phyloP scores from a whole-genome alignment of 1,139 yeast genomes.

The Pichia sp. region DNA sequence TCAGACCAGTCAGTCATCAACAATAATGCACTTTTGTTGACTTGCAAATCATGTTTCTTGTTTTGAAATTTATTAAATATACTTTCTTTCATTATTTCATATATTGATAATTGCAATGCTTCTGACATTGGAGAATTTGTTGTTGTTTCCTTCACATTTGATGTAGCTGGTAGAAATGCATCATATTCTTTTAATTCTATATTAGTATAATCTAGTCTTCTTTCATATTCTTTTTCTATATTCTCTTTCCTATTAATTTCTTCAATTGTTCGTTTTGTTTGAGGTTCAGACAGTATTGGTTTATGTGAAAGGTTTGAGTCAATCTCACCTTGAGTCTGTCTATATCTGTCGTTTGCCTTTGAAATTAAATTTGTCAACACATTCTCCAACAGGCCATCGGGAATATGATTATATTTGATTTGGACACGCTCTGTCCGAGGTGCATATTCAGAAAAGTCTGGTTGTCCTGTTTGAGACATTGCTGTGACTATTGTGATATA shows the following conservation, averaged over 20 bases:
- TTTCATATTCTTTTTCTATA: slow-evolving; percentile 17
- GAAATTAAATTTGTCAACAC: slow-evolving; percentile 5
- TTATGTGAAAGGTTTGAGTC: background rate
- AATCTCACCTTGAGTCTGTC: slow-evolving; percentile 10
- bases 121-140: slow-evolving; percentile 8
- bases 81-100: slow-evolving; percentile 8
- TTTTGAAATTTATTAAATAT: slow-evolving; percentile 2
- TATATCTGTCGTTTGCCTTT: slow-evolving; percentile 6
- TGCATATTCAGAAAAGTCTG: background rate
- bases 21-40: slow-evolving; percentile 30
- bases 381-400: slow-evolving; percentile 8
- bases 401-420: slow-evolving; percentile 7
- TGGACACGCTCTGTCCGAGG: background rate
- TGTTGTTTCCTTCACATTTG: background rate
- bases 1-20: slow-evolving; percentile 44
- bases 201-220: slow-evolving; percentile 1
- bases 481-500: background rate
- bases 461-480: background rate
- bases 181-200: slow-evolving; percentile 1
- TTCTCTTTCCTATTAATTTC: slow-evolving; percentile 27
- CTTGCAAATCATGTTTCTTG: background rate
- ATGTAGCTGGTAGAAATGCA: background rate
- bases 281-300: slow-evolving; percentile 14
- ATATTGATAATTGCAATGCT: slow-evolving; percentile 1
- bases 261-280: slow-evolving; percentile 8